Evolutionary conservation across 805 yeast genomes (phyloP).

Genomic region (Teunomyces cretensis): DNA sequence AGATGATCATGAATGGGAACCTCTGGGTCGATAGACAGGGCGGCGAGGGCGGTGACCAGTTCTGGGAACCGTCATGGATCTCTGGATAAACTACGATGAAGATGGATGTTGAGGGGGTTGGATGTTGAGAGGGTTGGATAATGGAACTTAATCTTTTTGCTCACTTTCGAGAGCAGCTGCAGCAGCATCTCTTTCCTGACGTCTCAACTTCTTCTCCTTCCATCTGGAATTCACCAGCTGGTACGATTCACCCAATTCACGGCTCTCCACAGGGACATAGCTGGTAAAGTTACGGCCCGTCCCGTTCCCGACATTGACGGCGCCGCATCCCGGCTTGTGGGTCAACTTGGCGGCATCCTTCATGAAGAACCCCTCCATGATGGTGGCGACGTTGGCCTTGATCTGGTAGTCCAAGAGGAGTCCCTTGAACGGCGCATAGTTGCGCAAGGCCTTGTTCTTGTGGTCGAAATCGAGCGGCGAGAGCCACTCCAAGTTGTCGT

Average conservation of each 20-base stretch:
- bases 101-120: too few relatives aligned
- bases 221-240: constrained; percentile 69
- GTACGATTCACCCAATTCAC: constrained; percentile 63
- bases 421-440: constrained; percentile 46
- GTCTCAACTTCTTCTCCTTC: constrained; percentile 37
- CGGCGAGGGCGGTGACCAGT: constrained; percentile 40
- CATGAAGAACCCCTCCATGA: constrained; percentile 42
- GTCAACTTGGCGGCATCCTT: constrained; percentile 16
- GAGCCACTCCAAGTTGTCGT: constrained; percentile 65
- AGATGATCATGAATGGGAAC: constrained; percentile 78
- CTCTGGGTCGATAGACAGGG: constrained; percentile 74
- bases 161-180: too few relatives aligned
- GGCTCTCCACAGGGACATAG: constrained; percentile 56
- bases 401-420: constrained; percentile 56
- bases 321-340: constrained; percentile 20
- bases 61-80: constrained; percentile 80
- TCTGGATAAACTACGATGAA: constrained; percentile 8
- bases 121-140: too few relatives aligned
- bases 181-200: neutral
- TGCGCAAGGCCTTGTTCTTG: constrained; percentile 37
- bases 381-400: constrained; percentile 51
- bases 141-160: too few relatives aligned
- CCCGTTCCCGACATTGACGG: constrained; percentile 77
- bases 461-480: constrained; percentile 23
- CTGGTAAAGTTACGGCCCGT: constrained; percentile 55